Evolutionary conservation across 495 filamentous ascomycete species (phyloP).

Genomic region (Aspergillus homomorphus): DNA sequence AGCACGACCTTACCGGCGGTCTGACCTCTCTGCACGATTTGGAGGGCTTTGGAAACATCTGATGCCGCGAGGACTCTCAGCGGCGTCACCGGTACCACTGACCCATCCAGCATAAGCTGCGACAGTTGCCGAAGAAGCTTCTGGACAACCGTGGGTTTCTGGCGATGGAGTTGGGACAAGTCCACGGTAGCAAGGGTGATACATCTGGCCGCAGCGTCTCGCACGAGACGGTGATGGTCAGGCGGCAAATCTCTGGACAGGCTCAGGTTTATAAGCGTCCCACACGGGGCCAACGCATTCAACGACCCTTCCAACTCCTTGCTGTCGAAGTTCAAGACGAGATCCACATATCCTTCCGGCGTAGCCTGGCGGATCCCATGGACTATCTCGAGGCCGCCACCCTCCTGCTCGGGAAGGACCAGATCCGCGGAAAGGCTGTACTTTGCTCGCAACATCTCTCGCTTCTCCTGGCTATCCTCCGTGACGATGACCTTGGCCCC

Average conservation of each 20-base stretch:
- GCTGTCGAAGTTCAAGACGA: neutral
- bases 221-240: too few species aligned
- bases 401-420: neutral
- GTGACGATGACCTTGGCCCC: constrained; percentile 56
- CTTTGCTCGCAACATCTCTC: neutral
- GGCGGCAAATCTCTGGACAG: too few species aligned
- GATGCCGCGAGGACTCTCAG: neutral
- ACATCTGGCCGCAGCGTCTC: too few species aligned
- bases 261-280: too few species aligned
- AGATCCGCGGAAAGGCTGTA: constrained; percentile 1
- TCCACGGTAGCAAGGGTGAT: too few species aligned
- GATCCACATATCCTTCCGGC: neutral
- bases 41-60: neutral
- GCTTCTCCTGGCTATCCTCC: constrained; percentile 28
- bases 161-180: too few species aligned
- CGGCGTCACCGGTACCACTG: too few species aligned
- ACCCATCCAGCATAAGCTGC: too few species aligned
- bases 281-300: neutral
- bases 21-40: neutral
- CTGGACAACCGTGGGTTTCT: too few species aligned
- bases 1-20: neutral
- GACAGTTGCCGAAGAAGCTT: too few species aligned
- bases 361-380: neutral
- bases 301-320: too few species aligned
- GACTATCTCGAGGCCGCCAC: too few species aligned